Percentiles rank a stretch among this genome's conserved stretches.
Conservation (phyloP, 1,284 basidiomycete genomes). For the Heterobasidion parviporum region DNA sequence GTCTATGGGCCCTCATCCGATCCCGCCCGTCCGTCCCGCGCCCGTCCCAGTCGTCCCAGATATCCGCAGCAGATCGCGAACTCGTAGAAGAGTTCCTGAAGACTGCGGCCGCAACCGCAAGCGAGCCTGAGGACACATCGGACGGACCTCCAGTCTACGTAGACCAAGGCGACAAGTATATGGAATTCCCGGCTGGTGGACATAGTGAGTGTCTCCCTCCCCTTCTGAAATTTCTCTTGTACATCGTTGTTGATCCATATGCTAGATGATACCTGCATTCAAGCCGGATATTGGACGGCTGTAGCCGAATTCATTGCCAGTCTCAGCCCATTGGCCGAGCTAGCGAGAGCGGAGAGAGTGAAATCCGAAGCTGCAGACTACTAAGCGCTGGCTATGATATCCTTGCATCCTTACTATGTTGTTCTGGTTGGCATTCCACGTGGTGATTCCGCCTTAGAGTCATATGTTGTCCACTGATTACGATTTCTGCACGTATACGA, state of each 20-base stretch:
- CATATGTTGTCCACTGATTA: too few relatives aligned
- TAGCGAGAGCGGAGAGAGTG: neutral
- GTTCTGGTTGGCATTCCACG: too few relatives aligned
- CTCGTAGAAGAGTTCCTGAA: neutral
- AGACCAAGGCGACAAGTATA: slow-evolving; percentile 13
- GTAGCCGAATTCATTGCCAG: slow-evolving; percentile 20
- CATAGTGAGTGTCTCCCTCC: slow-evolving; percentile 18
- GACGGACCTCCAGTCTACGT: slow-evolving; percentile 1
- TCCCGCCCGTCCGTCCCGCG: neutral
- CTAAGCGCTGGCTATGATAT: too few relatives aligned
- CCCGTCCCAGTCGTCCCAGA: neutral
- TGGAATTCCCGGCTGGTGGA: slow-evolving; percentile 19
- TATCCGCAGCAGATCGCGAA: neutral
- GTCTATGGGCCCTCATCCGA: slow-evolving; percentile 57
- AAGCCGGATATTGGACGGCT: slow-evolving; percentile 25
- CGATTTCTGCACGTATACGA: too few relatives aligned
- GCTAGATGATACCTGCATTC: slow-evolving; percentile 28
- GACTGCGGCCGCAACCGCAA: neutral
- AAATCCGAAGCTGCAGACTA: neutral
- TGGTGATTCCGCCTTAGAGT: too few relatives aligned
- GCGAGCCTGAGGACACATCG: neutral
- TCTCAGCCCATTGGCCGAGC: slow-evolving; percentile 4
- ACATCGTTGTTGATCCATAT: neutral
- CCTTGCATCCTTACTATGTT: too few relatives aligned
- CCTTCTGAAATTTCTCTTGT: neutral